Evolutionary conservation across 2,329 filamentous ascomycete species (phyloP).

Genomic region (Aspergillus sp.): DNA sequence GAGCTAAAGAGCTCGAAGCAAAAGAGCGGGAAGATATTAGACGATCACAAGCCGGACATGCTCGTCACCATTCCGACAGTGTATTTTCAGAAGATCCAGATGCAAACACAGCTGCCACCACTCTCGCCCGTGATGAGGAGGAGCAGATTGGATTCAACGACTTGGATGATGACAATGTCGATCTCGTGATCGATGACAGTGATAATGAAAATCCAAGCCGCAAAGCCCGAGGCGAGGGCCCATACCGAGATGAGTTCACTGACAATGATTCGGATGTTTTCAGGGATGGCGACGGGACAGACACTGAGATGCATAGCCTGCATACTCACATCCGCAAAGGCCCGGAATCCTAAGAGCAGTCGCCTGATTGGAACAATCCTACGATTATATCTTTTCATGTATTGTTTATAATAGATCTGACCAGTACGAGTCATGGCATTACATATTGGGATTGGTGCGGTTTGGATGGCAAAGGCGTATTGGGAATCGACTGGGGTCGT

Average conservation of each 20-base stretch:
- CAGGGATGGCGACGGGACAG: conserved; percentile 34
- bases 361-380: neutral
- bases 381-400: neutral
- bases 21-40: conserved; percentile 40
- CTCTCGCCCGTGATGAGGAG: conserved; percentile 40
- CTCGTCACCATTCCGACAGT: conserved; percentile 27
- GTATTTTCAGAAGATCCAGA: conserved; percentile 36
- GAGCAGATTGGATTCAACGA: conserved; percentile 37
- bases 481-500: too few species aligned
- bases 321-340: conserved; percentile 29
- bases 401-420: neutral
- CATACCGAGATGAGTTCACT: conserved; percentile 52
- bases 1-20: conserved; percentile 45
- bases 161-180: conserved; percentile 36
- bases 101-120: conserved; percentile 34
- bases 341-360: neutral
- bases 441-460: too few species aligned
- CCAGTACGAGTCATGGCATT: too few species aligned
- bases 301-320: conserved; percentile 36
- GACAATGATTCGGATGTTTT: conserved; percentile 50
- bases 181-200: conserved; percentile 41
- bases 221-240: conserved; percentile 22
- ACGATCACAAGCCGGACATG: conserved; percentile 30
- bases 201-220: conserved; percentile 21
- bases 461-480: too few species aligned